Evolutionary conservation across 148 eudicot genomes (phyloP).

Genomic region (Nepenthes mirabilis): DNA sequence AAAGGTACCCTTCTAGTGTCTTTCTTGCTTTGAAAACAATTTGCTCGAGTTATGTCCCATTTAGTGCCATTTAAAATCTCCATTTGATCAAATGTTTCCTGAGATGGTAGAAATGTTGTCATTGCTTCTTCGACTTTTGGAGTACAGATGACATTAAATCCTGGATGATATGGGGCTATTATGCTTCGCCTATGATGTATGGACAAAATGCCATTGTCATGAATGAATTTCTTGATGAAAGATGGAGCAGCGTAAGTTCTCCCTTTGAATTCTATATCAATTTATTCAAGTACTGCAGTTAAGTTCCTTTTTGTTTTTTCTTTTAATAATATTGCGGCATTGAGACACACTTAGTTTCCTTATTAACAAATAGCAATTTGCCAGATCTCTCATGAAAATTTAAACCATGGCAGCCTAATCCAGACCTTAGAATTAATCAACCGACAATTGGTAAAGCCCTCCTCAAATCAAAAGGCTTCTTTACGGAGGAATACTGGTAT

Average conservation of each 20-base stretch:
- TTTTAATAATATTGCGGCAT: not conserved
- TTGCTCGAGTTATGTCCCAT: too few species aligned
- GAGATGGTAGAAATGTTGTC: not conserved
- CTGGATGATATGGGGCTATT: conserved; percentile 70
- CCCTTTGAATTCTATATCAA: not conserved
- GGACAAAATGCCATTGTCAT: conserved; percentile 66
- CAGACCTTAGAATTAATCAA: conserved; percentile 38
- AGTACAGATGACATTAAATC: conserved; percentile 45
- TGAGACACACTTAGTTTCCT: not conserved
- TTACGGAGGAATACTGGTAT: conserved; percentile 43
- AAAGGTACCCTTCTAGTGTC: conserved; percentile 27
- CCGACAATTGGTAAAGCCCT: conserved; percentile 58
- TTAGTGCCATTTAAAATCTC: too few species aligned
- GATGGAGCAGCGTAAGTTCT: conserved; percentile 55
- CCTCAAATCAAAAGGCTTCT: conserved; percentile 55
- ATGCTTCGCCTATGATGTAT: conserved; percentile 67
- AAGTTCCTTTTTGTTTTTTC: not conserved
- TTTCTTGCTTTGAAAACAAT: not conserved
- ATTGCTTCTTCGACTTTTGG: not conserved
- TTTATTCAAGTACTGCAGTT: too few species aligned
- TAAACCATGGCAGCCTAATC: conserved; percentile 43
- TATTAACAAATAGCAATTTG: not conserved
- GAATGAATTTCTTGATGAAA: conserved; percentile 61
- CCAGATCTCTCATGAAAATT: not conserved
- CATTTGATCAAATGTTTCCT: too few species aligned